Conservation (phyloP, 2,329 filamentous ascomycete genomes). For the Trichoderma lentiforme region DNA sequence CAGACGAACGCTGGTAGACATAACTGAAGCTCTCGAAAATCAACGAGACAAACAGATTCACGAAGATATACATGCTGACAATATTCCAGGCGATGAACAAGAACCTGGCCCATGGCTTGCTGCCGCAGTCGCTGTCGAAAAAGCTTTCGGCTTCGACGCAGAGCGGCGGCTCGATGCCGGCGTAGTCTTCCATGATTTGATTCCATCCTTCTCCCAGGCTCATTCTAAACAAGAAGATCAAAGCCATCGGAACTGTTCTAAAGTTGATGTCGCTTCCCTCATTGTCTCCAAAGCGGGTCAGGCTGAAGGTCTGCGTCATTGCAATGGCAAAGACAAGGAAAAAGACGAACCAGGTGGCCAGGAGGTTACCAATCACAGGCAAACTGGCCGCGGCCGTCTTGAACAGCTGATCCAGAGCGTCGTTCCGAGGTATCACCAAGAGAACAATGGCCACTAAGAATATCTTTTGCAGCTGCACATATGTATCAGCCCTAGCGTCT, state of each 20-base stretch:
- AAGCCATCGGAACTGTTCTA: slow-evolving; percentile 85
- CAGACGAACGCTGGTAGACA: slow-evolving; percentile 93
- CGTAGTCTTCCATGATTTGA: slow-evolving; percentile 92
- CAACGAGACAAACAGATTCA: slow-evolving; percentile 95
- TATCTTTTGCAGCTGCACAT: slow-evolving; percentile 84
- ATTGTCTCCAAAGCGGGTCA: slow-evolving; percentile 77
- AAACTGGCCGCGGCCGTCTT: slow-evolving; percentile 96
- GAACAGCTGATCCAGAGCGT: slow-evolving; percentile 95
- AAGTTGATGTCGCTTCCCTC: slow-evolving; percentile 85
- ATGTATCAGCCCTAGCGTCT: slow-evolving; percentile 56
- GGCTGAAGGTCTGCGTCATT: slow-evolving; percentile 89
- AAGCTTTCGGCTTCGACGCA: slow-evolving; percentile 73
- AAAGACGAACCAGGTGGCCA: slow-evolving; percentile 96
- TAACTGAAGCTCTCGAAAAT: slow-evolving; percentile 99
- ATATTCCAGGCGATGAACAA: slow-evolving; percentile 98
- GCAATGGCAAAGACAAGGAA: slow-evolving; percentile 97
- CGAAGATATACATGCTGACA: slow-evolving; percentile 99
- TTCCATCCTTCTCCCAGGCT: slow-evolving; percentile 98
- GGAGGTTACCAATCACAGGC: slow-evolving; percentile 81
- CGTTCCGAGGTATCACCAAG: slow-evolving; percentile 90
- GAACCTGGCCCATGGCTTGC: slow-evolving; percentile 78
- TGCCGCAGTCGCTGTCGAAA: slow-evolving; percentile 89
- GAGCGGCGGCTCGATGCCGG: slow-evolving; percentile 71
- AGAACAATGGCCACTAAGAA: slow-evolving; percentile 89
- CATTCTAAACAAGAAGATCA: slow-evolving; percentile 90